phyloP scores from a whole-genome alignment of 2,329 filamentous ascomycete species.

The Pseudogymnoascus verrucosus region DNA sequence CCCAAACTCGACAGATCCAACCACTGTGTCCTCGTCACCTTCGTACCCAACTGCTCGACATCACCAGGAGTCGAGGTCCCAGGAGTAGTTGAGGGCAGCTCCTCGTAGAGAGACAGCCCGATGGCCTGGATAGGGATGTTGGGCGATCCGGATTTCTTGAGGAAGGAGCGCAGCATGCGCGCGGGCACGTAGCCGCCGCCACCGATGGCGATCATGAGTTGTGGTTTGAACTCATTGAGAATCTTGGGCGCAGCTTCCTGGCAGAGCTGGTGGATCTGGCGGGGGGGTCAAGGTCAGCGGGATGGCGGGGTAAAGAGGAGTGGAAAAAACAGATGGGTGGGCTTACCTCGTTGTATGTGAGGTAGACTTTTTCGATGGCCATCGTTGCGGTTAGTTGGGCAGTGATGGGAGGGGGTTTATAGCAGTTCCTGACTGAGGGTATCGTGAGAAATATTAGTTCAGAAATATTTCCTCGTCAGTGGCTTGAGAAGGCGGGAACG shows the following conservation, averaged over 20 bases:
- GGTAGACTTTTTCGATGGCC: constrained; percentile 71
- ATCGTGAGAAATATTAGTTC: constrained; percentile 4
- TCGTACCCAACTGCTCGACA: constrained; percentile 76
- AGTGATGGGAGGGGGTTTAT: neutral
- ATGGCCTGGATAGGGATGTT: constrained; percentile 99
- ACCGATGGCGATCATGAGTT: constrained; percentile 97
- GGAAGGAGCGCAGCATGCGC: constrained; percentile 93
- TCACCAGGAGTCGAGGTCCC: constrained; percentile 24
- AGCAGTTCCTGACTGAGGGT: neutral
- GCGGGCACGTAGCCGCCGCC: constrained; percentile 96
- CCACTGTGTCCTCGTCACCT: constrained; percentile 98
- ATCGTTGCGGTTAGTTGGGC: constrained; percentile 41
- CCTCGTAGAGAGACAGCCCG: constrained; percentile 93
- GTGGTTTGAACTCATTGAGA: constrained; percentile 77
- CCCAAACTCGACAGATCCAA: constrained; percentile 76
- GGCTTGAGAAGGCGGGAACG: neutral
- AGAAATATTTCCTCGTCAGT: constrained; percentile 5
- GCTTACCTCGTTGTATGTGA: constrained; percentile 84
- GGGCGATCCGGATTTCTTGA: constrained; percentile 75
- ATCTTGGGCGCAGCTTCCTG: constrained; percentile 75
- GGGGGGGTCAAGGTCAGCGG: constrained; percentile 9
- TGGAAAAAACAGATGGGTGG: constrained; percentile 4
- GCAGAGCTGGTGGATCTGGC: constrained; percentile 93
- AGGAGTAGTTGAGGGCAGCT: constrained; percentile 47
- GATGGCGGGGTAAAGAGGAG: constrained; percentile 9